Conservation (phyloP, 2,329 filamentous ascomycete species). For the Mariannaea elegans region DNA sequence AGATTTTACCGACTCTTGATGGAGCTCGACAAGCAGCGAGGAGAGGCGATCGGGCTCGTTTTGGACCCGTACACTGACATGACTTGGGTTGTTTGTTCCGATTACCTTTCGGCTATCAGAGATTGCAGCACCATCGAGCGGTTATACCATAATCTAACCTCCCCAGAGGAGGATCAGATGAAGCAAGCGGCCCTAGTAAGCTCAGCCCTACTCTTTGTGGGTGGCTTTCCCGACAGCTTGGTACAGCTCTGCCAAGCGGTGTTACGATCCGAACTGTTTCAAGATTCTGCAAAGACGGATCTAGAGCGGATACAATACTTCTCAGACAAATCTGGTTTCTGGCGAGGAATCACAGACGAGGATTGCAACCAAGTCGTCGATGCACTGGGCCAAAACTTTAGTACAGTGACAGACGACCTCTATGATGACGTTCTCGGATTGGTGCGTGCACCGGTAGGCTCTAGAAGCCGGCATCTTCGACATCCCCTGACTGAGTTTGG, state of each 20-base stretch:
- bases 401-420: conserved; percentile 62
- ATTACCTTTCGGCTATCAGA: conserved; percentile 81
- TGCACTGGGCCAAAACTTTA: conserved; percentile 73
- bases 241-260: conserved; percentile 73
- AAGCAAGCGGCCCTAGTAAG: conserved; percentile 71
- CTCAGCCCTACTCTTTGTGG: conserved; percentile 75
- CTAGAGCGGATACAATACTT: conserved; percentile 80
- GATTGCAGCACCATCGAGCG: conserved; percentile 82
- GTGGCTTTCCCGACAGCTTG: conserved; percentile 75
- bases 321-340: conserved; percentile 81
- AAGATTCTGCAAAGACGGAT: conserved; percentile 74
- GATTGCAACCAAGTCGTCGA: conserved; percentile 76
- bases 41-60: conserved; percentile 81
- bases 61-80: conserved; percentile 76
- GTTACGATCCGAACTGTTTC: conserved; percentile 77
- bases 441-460: conserved; percentile 56
- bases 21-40: conserved; percentile 86
- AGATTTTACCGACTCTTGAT: conserved; percentile 86
- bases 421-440: conserved; percentile 62
- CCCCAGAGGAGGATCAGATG: conserved; percentile 61
- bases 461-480: conserved; percentile 55
- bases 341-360: conserved; percentile 82
- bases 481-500: conserved; percentile 78
- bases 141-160: conserved; percentile 72
- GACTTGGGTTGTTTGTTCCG: conserved; percentile 86